phyloP scores from a whole-genome alignment of 140 eudicot genomes.

The Bidens hawaiensis region DNA sequence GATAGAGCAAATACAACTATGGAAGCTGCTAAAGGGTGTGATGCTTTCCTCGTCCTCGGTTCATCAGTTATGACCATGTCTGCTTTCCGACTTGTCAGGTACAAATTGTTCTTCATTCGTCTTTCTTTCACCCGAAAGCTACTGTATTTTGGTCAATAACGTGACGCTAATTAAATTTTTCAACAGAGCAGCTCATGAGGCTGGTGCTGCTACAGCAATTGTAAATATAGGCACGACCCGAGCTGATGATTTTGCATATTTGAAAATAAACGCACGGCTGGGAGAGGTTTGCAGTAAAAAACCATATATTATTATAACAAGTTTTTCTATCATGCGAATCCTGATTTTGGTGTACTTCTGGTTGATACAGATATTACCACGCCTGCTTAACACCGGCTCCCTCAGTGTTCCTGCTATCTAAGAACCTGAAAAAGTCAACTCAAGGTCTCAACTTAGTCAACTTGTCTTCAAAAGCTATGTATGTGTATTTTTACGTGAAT shows the following conservation, averaged over 20 bases:
- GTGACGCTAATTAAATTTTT: constrained; percentile 9
- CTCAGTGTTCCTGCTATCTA: constrained; percentile 63
- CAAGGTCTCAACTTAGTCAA: not conserved
- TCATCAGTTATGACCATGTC: constrained; percentile 97
- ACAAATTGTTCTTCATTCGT: not conserved
- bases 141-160: not conserved
- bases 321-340: not conserved
- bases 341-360: too few relatives aligned
- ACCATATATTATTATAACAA: not conserved
- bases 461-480: not conserved
- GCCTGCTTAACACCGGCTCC: constrained; percentile 60
- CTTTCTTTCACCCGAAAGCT: not conserved
- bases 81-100: constrained; percentile 88
- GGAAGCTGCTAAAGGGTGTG: constrained; percentile 86
- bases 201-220: constrained; percentile 81
- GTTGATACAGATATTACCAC: constrained; percentile 62
- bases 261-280: constrained; percentile 69
- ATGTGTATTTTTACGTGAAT: not conserved
- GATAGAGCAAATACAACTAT: constrained; percentile 69
- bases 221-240: constrained; percentile 70
- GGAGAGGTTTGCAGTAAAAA: constrained; percentile 61
- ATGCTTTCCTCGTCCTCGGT: constrained; percentile 91
- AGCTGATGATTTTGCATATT: constrained; percentile 73
- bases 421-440: not conserved
- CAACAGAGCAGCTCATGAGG: constrained; percentile 90